phyloP scores from a whole-genome alignment of 305 asterid species.

The Rubia occidens region DNA sequence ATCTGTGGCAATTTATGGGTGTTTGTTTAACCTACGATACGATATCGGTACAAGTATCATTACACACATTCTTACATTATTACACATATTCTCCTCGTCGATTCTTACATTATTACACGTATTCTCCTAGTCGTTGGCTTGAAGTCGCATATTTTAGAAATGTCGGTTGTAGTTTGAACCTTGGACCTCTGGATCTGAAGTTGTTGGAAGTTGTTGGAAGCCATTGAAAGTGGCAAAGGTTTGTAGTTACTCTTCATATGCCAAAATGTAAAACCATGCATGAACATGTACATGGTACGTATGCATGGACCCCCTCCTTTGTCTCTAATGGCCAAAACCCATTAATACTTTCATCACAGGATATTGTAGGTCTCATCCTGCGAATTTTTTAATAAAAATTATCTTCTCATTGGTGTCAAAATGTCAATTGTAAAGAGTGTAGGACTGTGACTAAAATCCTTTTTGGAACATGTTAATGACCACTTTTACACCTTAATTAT shows the following conservation, averaged over 20 bases:
- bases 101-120: no score
- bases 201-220: not conserved
- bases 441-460: not conserved
- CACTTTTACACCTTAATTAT: not conserved
- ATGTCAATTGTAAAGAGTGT: not conserved
- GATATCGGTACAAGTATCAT: no score
- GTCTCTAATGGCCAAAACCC: constrained; percentile 1
- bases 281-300: constrained; percentile 17
- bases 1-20: not conserved
- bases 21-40: no score
- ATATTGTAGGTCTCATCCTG: not conserved
- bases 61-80: no score
- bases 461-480: constrained; percentile 5
- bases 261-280: constrained; percentile 23
- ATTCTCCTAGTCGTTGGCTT: no score
- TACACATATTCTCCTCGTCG: no score
- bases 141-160: no score
- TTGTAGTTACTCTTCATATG: not conserved
- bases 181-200: not conserved
- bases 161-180: no score
- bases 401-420: not conserved
- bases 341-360: not conserved
- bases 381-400: not conserved
- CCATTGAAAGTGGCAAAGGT: constrained; percentile 16
- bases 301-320: constrained; percentile 13